Evolutionary conservation across 176 grass and related monocot genomes (phyloP).

Genomic region (Aegilops bicornis): DNA sequence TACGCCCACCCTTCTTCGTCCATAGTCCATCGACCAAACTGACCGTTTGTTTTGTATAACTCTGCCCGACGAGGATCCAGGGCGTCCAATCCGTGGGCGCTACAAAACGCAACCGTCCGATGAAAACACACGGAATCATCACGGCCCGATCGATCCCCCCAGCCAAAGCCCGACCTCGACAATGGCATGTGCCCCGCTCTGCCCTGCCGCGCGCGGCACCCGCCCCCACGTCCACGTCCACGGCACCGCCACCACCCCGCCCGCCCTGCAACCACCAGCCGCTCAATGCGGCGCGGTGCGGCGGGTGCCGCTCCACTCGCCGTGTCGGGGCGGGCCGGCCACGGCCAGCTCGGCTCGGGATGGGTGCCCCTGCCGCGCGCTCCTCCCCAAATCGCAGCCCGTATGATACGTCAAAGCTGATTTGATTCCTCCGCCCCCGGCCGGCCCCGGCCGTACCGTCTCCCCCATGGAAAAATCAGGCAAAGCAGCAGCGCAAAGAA

Average conservation of each 20-base stretch:
- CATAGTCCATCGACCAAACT: not conserved
- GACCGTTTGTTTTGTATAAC: not conserved
- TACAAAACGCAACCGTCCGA: not conserved
- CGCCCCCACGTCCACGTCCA: not conserved
- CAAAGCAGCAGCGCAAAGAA: not conserved
- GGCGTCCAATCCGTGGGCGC: not conserved
- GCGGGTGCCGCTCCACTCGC: constrained; percentile 7
- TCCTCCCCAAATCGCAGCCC: not conserved
- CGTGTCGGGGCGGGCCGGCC: not conserved
- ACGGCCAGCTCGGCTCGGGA: too few species aligned
- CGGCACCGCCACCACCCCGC: not conserved
- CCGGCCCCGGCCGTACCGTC: not conserved
- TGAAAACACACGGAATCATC: not conserved
- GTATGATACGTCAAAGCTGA: constrained; percentile 19
- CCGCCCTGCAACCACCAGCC: not conserved
- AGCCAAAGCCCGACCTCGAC: not conserved
- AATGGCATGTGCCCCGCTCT: not conserved
- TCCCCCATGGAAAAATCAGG: not conserved
- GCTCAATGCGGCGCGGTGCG: not conserved
- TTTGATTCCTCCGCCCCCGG: not conserved
- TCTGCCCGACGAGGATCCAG: not conserved
- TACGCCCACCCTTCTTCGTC: not conserved
- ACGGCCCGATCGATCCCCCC: not conserved
- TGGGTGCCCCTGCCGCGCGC: not conserved
- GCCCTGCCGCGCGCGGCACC: not conserved